phyloP scores from a whole-genome alignment of 768 basidiomycete species.

The Coprinopsis marcescibilis region DNA sequence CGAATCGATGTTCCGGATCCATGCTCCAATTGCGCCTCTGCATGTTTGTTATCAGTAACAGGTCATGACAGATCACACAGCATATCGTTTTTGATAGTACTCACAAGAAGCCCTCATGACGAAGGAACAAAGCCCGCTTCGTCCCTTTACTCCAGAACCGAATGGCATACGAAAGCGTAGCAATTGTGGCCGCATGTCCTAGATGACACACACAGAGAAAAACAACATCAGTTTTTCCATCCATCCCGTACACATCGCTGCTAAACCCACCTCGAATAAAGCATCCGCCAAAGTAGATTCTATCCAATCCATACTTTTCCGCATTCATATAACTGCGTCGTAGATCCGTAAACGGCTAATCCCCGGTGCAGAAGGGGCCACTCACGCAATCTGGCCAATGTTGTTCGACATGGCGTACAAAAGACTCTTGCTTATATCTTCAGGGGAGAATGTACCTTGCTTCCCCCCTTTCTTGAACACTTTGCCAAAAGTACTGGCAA shows the following conservation, averaged over 20 bases:
- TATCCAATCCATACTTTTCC: slow-evolving; percentile 93
- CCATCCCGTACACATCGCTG: slow-evolving; percentile 15
- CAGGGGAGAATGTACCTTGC: slow-evolving; percentile 75
- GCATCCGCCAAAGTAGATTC: slow-evolving; percentile 98
- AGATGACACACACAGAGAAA: slow-evolving; percentile 8
- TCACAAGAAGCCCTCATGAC: slow-evolving; percentile 97
- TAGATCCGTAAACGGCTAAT: slow-evolving; percentile 1
- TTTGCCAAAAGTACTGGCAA: slow-evolving; percentile 97
- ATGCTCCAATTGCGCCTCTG: slow-evolving; percentile 92
- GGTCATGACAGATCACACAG: slow-evolving; percentile 3
- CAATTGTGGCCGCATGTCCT: slow-evolving; percentile 97
- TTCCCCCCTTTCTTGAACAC: slow-evolving; percentile 88
- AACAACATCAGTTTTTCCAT: slow-evolving; percentile 1
- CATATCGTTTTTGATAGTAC: slow-evolving; percentile 29
- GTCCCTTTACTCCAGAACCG: slow-evolving; percentile 99
- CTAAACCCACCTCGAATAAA: slow-evolving; percentile 80
- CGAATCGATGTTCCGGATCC: slow-evolving; percentile 91
- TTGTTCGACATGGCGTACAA: slow-evolving; percentile 98
- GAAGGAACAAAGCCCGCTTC: slow-evolving; percentile 91
- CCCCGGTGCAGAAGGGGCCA: slow-evolving; percentile 19
- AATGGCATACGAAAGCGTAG: slow-evolving; percentile 97
- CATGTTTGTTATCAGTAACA: slow-evolving; percentile 3
- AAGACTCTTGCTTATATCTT: slow-evolving; percentile 92
- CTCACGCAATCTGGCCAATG: slow-evolving; percentile 99
- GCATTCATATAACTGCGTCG: slow-evolving; percentile 93